A percentile compares a stretch with the other conserved stretches of the same genome.
These are phyloP conservation scores for Rhazya stricta DNA, from an alignment of 257 asterid genomes.

Conservation along the genomic window DNA sequence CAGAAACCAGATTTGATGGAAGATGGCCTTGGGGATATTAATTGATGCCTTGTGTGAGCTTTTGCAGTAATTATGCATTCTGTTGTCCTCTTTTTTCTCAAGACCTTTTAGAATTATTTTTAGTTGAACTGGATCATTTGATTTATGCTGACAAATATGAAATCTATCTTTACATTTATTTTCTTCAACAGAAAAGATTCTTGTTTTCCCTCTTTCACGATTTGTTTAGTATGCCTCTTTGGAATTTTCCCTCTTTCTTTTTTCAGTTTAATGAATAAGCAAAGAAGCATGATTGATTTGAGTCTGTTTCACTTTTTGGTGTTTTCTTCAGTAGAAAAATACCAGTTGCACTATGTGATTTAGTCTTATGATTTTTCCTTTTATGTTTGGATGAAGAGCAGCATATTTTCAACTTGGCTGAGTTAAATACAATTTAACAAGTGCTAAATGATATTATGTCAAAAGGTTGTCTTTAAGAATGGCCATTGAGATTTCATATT, in stretches of 20 bases:
- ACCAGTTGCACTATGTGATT: neutral
- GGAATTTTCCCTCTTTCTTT: neutral
- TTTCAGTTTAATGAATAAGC: neutral
- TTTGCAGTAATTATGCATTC: neutral
- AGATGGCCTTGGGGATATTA: neutral
- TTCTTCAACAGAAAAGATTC: neutral
- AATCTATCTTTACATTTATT: too few species aligned
- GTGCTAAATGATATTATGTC: neutral
- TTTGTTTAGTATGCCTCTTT: too few species aligned
- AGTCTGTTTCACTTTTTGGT: neutral
- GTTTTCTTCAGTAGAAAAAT: neutral
- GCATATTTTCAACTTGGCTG: neutral
- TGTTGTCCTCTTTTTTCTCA: neutral
- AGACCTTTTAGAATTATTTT: too few species aligned
- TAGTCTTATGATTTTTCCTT: neutral
- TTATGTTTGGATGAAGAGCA: neutral
- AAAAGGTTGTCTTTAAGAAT: neutral
- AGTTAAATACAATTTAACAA: neutral
- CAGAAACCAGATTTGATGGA: neutral
- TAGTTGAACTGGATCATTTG: neutral
- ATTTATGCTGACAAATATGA: neutral
- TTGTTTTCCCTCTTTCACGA: neutral
- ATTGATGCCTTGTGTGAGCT: neutral
- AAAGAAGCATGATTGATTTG: neutral
- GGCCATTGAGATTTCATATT: neutral